These are phyloP conservation scores for Solanum raphanifolium DNA, from an alignment of 257 asterid species.

Conservation along the genomic window DNA sequence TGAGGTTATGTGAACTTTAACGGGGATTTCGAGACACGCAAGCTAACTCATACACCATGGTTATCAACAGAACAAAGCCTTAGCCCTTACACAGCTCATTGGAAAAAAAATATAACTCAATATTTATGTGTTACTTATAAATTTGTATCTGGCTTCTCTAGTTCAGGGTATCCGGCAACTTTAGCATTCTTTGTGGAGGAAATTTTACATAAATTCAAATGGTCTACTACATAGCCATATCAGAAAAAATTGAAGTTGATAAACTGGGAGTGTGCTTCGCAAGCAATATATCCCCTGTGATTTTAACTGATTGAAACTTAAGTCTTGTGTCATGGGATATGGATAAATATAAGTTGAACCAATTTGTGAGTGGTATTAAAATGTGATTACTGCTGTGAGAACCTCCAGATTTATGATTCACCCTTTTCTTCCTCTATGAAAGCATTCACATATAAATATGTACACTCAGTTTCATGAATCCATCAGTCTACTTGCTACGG, in stretches of 20 bases:
- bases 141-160: not conserved
- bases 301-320: not conserved
- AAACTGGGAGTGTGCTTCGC: not conserved
- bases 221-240: not conserved
- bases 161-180: not conserved
- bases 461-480: not conserved
- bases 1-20: not conserved
- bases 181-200: not conserved
- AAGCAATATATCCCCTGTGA: not conserved
- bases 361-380: not conserved
- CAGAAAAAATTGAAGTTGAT: not conserved
- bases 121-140: not conserved
- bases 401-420: not conserved
- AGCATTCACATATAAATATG: not conserved
- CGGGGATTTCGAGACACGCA: not conserved
- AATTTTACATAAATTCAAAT: not conserved
- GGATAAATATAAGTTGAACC: not conserved
- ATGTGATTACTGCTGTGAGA: not conserved
- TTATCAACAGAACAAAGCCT: not conserved
- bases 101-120: not conserved
- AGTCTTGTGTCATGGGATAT: not conserved
- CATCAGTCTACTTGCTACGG: not conserved
- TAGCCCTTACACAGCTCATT: not conserved
- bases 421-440: not conserved
- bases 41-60: not conserved